A percentile compares a stretch with the other conserved stretches of the same genome.
phyloP scores from a whole-genome alignment of 2,329 filamentous ascomycete species.

The Ophiocordyceps camponoti-floridani region DNA sequence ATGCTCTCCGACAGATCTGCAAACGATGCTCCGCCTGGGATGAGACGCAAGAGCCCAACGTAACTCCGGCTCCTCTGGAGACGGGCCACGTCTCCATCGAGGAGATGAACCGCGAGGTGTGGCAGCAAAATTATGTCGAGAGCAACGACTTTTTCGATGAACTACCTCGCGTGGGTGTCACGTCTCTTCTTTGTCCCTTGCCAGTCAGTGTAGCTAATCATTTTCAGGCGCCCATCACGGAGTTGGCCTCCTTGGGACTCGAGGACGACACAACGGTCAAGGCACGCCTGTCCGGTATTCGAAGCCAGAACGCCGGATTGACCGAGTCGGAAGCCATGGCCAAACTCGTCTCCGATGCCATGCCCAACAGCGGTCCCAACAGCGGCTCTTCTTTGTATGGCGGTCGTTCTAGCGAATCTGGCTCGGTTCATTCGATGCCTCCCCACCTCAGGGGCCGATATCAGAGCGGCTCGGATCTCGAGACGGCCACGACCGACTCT shows the following conservation, averaged over 20 bases:
- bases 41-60: slow-evolving; percentile 15
- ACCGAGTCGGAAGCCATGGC: not conserved
- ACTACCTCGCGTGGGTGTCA: slow-evolving; percentile 6
- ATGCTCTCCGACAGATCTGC: slow-evolving; percentile 11
- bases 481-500: not conserved
- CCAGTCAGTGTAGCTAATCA: not conserved
- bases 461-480: not conserved
- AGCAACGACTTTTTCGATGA: slow-evolving; percentile 10
- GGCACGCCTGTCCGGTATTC: not conserved
- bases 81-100: slow-evolving; percentile 16
- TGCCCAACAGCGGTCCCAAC: not conserved
- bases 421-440: not conserved
- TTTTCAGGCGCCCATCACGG: slow-evolving; percentile 11
- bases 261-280: not conserved
- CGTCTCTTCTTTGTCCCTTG: not conserved
- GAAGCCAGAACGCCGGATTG: not conserved
- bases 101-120: slow-evolving; percentile 6
- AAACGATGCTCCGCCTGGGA: slow-evolving; percentile 16
- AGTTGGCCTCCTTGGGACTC: slow-evolving; percentile 8
- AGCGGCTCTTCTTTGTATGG: not conserved
- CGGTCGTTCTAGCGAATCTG: not conserved
- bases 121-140: slow-evolving; percentile 2
- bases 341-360: not conserved
- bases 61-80: slow-evolving; percentile 11
- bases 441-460: slow-evolving; percentile 1